Percentiles rank a stretch among this genome's conserved stretches.
phyloP scores from a whole-genome alignment of 768 basidiomycete genomes.

The Rhodotorula graminis region DNA sequence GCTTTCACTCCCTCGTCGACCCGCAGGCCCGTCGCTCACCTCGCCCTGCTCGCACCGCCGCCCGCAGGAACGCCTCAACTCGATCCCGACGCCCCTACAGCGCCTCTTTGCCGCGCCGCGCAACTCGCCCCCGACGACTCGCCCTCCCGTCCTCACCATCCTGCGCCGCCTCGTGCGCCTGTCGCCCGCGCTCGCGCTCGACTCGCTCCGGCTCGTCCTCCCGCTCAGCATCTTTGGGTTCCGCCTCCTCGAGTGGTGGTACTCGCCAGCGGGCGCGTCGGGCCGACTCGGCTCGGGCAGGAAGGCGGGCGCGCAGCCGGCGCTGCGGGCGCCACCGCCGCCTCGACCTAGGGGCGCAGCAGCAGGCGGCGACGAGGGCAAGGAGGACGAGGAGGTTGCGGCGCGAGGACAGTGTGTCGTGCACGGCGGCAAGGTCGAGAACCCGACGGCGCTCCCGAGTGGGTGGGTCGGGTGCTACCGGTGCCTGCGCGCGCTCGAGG shows the following conservation, averaged over 20 bases:
- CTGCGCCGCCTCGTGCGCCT: slow-evolving; percentile 15
- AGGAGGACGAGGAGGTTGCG: slow-evolving; percentile 45
- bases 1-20: too few species aligned
- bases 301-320: slow-evolving; percentile 68
- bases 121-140: slow-evolving; percentile 27
- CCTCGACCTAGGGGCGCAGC: slow-evolving; percentile 47
- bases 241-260: slow-evolving; percentile 99
- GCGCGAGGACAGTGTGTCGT: slow-evolving; percentile 74
- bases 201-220: slow-evolving; percentile 56
- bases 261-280: slow-evolving; percentile 82
- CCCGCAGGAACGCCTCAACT: slow-evolving; percentile 19
- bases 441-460: slow-evolving; percentile 35
- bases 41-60: too few species aligned
- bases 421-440: slow-evolving; percentile 66
- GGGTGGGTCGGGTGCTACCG: slow-evolving; percentile 47
- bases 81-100: slow-evolving; percentile 7
- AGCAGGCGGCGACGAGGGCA: neutral
- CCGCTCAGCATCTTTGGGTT: slow-evolving; percentile 89
- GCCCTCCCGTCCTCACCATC: slow-evolving; percentile 24
- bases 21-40: neutral
- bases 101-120: slow-evolving; percentile 22
- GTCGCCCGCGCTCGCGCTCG: slow-evolving; percentile 37
- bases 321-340: slow-evolving; percentile 71
- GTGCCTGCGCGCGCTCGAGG: slow-evolving; percentile 30
- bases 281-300: slow-evolving; percentile 58